A percentile compares a stretch with the other conserved stretches of the same genome.
phyloP scores from a whole-genome alignment of 2,329 filamentous ascomycete species.

The Elsinoe perseae region DNA sequence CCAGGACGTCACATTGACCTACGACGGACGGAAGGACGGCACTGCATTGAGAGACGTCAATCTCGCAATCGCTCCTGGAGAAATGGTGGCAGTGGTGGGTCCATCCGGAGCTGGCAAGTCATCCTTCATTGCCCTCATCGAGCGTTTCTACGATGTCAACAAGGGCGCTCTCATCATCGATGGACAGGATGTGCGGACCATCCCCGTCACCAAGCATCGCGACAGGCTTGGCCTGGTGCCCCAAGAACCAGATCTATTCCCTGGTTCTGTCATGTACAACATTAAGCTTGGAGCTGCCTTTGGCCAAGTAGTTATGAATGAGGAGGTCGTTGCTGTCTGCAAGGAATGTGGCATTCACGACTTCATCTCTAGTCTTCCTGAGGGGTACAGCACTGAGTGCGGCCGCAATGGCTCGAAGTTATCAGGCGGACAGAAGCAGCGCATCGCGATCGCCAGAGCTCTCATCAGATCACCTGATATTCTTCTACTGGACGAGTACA shows the following conservation, averaged over 20 bases:
- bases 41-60: constrained; percentile 41
- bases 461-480: constrained; percentile 41
- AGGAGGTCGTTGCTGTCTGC: constrained; percentile 31
- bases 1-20: constrained; percentile 33
- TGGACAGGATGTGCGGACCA: constrained; percentile 34
- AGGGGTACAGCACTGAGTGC: constrained; percentile 41
- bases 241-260: constrained; percentile 41
- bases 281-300: constrained; percentile 33
- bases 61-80: constrained; percentile 42
- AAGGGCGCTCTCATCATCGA: constrained; percentile 35
- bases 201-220: constrained; percentile 32
- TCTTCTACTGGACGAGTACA: constrained; percentile 41
- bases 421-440: constrained; percentile 41
- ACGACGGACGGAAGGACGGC: constrained; percentile 31
- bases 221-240: constrained; percentile 37
- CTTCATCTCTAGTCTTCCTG: constrained; percentile 40
- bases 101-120: constrained; percentile 41
- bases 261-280: constrained; percentile 39
- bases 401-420: constrained; percentile 36
- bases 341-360: constrained; percentile 40
- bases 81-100: constrained; percentile 45
- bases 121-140: constrained; percentile 39
- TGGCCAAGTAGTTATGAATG: constrained; percentile 24
- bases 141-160: constrained; percentile 39
- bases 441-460: constrained; percentile 40